Conservation (phyloP, 2,329 filamentous ascomycete species). For the Diaporthe ampelina region DNA sequence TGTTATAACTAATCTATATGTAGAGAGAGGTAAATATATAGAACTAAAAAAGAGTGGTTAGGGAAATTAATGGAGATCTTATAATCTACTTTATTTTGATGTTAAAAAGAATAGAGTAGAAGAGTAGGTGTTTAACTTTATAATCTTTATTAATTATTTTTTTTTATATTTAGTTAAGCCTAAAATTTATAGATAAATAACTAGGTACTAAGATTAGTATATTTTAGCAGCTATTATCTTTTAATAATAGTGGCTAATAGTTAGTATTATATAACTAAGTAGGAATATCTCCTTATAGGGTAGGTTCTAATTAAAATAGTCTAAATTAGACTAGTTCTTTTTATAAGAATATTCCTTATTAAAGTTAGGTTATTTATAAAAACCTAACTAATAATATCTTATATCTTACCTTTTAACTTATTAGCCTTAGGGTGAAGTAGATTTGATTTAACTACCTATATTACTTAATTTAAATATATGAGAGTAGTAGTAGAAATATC, state of each 20-base stretch:
- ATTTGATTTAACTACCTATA: not conserved
- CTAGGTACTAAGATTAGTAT: no score
- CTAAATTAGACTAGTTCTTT: no score
- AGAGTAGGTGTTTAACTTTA: not conserved
- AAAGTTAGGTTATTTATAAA: not conserved
- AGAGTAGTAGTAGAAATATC: not conserved
- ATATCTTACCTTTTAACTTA: not conserved
- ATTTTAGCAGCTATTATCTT: not conserved
- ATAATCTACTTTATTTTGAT: not conserved
- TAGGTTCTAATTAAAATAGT: not conserved
- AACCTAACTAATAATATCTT: not conserved
- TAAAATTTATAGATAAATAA: not conserved
- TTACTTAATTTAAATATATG: no score
- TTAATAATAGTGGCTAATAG: not conserved
- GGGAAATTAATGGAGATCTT: not conserved
- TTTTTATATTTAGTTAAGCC: not conserved
- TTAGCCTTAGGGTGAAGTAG: not conserved
- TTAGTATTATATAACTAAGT: not conserved
- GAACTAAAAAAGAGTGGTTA: not conserved
- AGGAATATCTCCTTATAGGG: not conserved
- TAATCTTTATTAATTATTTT: not conserved
- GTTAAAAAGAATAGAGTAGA: not conserved
- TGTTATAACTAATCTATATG: not conserved
- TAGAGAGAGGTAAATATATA: not conserved
- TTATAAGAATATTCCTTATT: not conserved